Evolutionary conservation across 371 early-diverging fungal species (phyloP), one percentile per base, ranked within the genome.

Genomic region (Circinella minor): DNA sequence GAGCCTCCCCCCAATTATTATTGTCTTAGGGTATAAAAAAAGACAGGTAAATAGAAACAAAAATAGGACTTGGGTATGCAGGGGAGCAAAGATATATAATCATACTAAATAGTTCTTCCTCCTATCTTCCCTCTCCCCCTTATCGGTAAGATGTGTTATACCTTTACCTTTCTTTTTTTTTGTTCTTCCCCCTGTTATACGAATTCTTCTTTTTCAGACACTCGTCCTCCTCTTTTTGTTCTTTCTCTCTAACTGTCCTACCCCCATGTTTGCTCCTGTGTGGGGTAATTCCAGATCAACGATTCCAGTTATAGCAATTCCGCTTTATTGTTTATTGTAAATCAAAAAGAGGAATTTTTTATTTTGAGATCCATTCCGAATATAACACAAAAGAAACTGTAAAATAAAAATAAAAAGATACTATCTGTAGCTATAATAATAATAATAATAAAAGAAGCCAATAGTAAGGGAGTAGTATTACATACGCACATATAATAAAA

Each of bases 201-300:
- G 27, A 27, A 27, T 27, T 27, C 27, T 27, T 27, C 27, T 27
- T 27, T 27, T 27, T 27, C 27, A 27, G 27, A 27, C 27, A 27
- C 27, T 27, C n/a, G n/a, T n/a, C 27, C 27, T 27, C 27, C 27
- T 27, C 27, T 27, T 27, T 27, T 27, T 27, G n/a, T 2, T 15
- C 51, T 6, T 51, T 15, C 51, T 51, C 43, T 70, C 66, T 27
- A 47, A 27, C 27, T 27, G 27, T 63, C 51, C 17, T 9, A 60
- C 66, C 54, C 60, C 66, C 54, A 60, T 46, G 27, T 27, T 27
- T 27, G 61, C 36, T 17, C 37, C 34, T 49, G 57, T 75, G 75
- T 75, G 75, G 71, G 75, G 75, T 66, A 71, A 57, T 63, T 61
- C 67, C 65, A 65, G 73, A 47, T 68, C 65, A 51, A 64, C 62